Conservation (phyloP, 2,329 filamentous ascomycete species). For the Aspergillus ustus region DNA sequence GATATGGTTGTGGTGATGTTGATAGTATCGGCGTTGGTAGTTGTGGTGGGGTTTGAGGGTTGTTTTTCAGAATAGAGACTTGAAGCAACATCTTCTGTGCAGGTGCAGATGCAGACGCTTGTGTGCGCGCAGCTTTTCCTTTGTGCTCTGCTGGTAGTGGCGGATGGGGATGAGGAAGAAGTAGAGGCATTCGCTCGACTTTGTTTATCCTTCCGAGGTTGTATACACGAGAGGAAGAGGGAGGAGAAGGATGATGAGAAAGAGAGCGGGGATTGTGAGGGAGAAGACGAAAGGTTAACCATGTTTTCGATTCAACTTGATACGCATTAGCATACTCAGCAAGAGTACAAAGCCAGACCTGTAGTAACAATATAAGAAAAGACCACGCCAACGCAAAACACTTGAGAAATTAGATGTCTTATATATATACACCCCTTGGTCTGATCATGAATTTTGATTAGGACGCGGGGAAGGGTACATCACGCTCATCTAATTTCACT, state of each 20-base stretch:
- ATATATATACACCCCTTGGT: conserved; percentile 6
- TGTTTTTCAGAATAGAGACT: neutral
- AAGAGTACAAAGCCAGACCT: neutral
- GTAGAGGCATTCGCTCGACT: neutral
- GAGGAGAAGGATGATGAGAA: neutral
- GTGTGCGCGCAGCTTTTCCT: neutral
- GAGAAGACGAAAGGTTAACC: neutral
- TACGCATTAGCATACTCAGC: neutral
- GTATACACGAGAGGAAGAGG: conserved; percentile 11
- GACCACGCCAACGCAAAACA: too few relatives aligned
- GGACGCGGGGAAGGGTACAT: neutral
- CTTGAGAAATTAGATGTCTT: conserved; percentile 3
- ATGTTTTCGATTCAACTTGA: neutral
- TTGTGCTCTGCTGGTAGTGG: neutral
- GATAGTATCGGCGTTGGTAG: neutral
- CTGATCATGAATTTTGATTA: neutral
- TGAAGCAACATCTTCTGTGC: neutral
- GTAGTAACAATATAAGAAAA: neutral
- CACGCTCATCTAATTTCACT: neutral
- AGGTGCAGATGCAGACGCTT: neutral
- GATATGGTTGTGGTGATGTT: neutral
- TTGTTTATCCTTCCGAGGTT: neutral
- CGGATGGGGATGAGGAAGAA: neutral
- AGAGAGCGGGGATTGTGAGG: neutral
- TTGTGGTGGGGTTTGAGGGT: neutral